Base-by-base conservation (phyloP, 805 yeast species). In the Pichia deserticola region DNA sequence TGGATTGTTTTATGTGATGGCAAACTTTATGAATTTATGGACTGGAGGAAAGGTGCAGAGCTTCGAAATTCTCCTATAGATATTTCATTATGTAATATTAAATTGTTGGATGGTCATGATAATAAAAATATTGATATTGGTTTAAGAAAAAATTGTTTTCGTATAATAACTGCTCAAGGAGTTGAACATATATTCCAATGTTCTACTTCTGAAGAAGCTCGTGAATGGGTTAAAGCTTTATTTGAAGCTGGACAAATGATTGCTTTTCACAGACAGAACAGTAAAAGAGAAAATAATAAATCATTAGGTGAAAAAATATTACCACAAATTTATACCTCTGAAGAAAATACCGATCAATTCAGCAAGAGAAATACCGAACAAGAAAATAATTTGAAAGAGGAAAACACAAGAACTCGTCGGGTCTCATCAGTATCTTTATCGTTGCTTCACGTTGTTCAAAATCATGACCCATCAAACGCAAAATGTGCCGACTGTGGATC, bases 401-500 rank as follows among this genome's bases (percentile, higher is more conserved):
- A 39, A n/a, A 25, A 39, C 4, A 44, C 54, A 15, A 56, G 66
- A 48, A 47, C 54, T 20, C 51, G 70, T 36, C 46, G 70, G 15
- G 63, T 67, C 1, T 68, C 71, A 0, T 67, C 72, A 7, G 70
- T 67, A 3, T 55, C 71, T 4, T 46, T 60, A 15, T 63, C 60
- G 11, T 58, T 62, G 40, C 59, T 75, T 35, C 60, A 62, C n/a
- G 45, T 68, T 32, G 80, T 77, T 5, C 69, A 73, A 46, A 43
- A 56, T 1, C 66, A 65, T 4, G 76, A 79, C 38, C 65, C 75
- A n/a, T 75, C 81, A 34, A 90, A 90, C 59, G 57, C 64, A 5
- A 53, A 56, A 2, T 90, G 98, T 66, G 86, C 87, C 12, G 98
- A 90, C 60, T 90, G 98, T 69, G 83, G 84, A 0, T 61, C 80